Conservation (phyloP, 352 stramenopile genomes). For the Phytophthora sp. region DNA sequence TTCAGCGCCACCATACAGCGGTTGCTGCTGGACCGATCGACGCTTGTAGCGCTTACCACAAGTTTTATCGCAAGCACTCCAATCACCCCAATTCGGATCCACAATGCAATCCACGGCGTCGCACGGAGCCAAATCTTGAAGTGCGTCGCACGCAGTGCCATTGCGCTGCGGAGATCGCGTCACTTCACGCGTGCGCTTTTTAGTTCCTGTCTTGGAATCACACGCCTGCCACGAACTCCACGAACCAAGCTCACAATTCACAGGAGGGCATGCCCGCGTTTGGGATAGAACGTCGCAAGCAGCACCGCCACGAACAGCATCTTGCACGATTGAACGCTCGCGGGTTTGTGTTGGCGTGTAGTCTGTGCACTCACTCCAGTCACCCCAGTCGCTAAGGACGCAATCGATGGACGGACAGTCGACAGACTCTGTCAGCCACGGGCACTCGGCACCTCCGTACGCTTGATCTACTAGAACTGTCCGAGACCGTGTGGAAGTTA, state of each 20-base stretch:
- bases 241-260: conserved; percentile 49
- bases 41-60: conserved; percentile 47
- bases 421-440: conserved; percentile 27
- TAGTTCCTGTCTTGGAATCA: conserved; percentile 28
- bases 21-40: conserved; percentile 29
- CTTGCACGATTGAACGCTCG: conserved; percentile 40
- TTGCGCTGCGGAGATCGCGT: conserved; percentile 34
- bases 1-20: conserved; percentile 37
- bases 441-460: conserved; percentile 42
- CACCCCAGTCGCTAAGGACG: conserved; percentile 35
- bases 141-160: conserved; percentile 33
- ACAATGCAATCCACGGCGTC: conserved; percentile 53
- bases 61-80: conserved; percentile 44
- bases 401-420: conserved; percentile 62
- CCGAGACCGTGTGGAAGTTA: conserved; percentile 37
- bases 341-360: conserved; percentile 52
- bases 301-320: conserved; percentile 42
- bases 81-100: conserved; percentile 46
- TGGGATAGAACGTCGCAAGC: conserved; percentile 36
- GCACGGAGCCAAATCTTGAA: conserved; percentile 37
- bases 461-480: conserved; percentile 17
- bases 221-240: conserved; percentile 41
- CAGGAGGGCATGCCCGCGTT: conserved; percentile 38
- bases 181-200: conserved; percentile 29
- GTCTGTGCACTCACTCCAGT: conserved; percentile 54